A percentile compares a stretch with the other conserved stretches of the same genome.
phyloP scores from a whole-genome alignment of 176 grass and related monocot species.

The Saccharum officinarum region DNA sequence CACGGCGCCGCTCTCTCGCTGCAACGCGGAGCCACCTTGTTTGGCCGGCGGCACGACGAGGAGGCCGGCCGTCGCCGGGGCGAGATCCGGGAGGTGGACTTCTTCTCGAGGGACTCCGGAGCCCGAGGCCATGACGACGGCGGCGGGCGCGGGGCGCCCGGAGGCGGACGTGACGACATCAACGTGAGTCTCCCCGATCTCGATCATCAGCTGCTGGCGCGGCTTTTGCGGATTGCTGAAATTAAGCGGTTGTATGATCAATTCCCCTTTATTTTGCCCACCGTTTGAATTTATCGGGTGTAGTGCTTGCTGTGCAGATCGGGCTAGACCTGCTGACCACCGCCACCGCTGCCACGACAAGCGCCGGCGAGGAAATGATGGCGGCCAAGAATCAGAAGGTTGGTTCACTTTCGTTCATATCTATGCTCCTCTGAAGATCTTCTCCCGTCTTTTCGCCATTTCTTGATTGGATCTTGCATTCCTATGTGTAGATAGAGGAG shows the following conservation, averaged over 20 bases:
- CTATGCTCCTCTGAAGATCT: neutral
- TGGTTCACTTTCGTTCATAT: neutral
- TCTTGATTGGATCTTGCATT: neutral
- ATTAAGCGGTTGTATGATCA: neutral
- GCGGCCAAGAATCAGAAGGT: conserved; percentile 27
- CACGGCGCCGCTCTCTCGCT: conserved; percentile 6
- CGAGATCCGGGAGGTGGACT: conserved; percentile 55
- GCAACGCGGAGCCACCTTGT: neutral
- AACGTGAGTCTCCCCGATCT: conserved; percentile 39
- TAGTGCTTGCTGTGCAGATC: conserved; percentile 32
- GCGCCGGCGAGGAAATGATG: neutral
- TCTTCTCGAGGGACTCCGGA: conserved; percentile 43
- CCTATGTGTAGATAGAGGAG: conserved; percentile 29
- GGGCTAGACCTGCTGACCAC: conserved; percentile 41
- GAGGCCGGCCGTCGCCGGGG: neutral
- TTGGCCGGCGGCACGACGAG: neutral
- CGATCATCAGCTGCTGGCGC: neutral
- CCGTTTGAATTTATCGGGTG: conserved; percentile 3
- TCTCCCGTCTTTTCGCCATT: neutral
- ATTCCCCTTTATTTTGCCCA: neutral
- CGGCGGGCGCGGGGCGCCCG: neutral
- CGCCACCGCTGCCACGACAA: neutral
- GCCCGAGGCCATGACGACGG: neutral
- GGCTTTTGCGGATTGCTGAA: neutral
- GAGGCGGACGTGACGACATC: conserved; percentile 14